A percentile compares a stretch with the other conserved stretches of the same genome.
Conservation (phyloP, 352 stramenopile species). For the Pythium apleroticum region DNA sequence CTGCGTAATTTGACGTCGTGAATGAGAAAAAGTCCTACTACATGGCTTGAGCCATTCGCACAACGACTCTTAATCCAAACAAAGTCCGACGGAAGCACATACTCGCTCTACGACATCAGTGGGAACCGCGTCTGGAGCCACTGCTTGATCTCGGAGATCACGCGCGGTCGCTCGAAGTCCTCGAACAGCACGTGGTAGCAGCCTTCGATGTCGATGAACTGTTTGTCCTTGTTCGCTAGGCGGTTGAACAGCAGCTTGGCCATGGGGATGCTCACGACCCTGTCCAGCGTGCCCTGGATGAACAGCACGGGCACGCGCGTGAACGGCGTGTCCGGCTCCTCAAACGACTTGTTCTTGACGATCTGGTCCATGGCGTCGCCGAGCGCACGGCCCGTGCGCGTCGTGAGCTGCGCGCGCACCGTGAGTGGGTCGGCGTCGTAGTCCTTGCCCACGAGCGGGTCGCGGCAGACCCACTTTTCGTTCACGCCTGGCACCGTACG, state of each 20-base stretch:
- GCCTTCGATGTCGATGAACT: conserved; percentile 53
- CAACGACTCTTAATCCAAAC: background rate
- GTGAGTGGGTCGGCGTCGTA: conserved; percentile 29
- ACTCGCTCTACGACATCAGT: background rate
- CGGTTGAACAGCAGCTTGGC: conserved; percentile 48
- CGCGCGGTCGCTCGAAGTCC: conserved; percentile 54
- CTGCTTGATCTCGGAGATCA: conserved; percentile 39
- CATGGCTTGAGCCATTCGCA: background rate
- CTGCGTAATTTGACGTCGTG: too few relatives aligned
- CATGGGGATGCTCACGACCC: conserved; percentile 31
- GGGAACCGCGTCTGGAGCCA: conserved; percentile 54
- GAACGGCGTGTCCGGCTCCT: conserved; percentile 19
- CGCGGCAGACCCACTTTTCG: conserved; percentile 25
- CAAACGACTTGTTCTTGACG: conserved; percentile 17
- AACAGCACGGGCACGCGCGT: conserved; percentile 21
- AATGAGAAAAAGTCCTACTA: background rate
- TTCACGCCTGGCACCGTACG: conserved; percentile 26
- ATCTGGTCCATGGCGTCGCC: conserved; percentile 24
- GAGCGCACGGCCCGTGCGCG: conserved; percentile 20
- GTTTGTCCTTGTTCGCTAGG: conserved; percentile 54
- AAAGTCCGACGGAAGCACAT: background rate
- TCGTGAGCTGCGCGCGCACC: conserved; percentile 19
- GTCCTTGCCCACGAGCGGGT: conserved; percentile 23
- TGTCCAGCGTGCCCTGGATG: conserved; percentile 25
- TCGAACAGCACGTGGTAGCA: conserved; percentile 65